These are phyloP conservation scores for Erodium maritimum DNA, from an alignment of 345 rosid genomes.

Conservation along the genomic window DNA sequence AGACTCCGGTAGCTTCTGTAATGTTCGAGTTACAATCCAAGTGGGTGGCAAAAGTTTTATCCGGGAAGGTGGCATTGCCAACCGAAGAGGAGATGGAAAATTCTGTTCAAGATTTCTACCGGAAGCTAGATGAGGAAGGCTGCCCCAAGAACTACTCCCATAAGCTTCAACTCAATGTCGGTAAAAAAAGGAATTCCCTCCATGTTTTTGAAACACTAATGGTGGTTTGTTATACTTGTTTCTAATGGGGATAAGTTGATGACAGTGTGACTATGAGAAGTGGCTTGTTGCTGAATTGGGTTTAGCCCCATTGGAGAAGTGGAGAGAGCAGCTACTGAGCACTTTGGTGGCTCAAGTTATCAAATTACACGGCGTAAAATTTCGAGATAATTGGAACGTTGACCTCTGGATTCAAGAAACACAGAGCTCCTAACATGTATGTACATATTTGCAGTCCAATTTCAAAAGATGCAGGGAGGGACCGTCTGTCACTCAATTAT, in stretches of 20 bases:
- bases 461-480: too few relatives aligned
- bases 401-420: too few relatives aligned
- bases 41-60: conserved; percentile 20
- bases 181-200: neutral
- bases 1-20: neutral
- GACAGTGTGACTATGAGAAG: neutral
- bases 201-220: neutral
- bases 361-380: too few relatives aligned
- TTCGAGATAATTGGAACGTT: too few relatives aligned
- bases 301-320: neutral
- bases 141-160: conserved; percentile 14
- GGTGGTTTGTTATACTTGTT: neutral
- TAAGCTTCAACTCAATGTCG: neutral
- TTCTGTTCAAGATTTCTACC: conserved; percentile 9
- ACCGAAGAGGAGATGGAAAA: conserved; percentile 10
- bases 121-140: conserved; percentile 8
- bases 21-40: conserved; percentile 13
- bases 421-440: too few relatives aligned
- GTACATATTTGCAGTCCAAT: too few relatives aligned
- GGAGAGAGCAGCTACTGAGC: neutral
- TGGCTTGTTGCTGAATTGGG: conserved; percentile 5
- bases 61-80: conserved; percentile 11
- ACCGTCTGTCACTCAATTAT: too few relatives aligned
- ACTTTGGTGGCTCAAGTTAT: too few relatives aligned
- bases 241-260: neutral